Evolutionary conservation across 2,329 filamentous ascomycete species (phyloP), one percentile per base, ranked within the genome.

Genomic region (Exophiala mesophila): DNA sequence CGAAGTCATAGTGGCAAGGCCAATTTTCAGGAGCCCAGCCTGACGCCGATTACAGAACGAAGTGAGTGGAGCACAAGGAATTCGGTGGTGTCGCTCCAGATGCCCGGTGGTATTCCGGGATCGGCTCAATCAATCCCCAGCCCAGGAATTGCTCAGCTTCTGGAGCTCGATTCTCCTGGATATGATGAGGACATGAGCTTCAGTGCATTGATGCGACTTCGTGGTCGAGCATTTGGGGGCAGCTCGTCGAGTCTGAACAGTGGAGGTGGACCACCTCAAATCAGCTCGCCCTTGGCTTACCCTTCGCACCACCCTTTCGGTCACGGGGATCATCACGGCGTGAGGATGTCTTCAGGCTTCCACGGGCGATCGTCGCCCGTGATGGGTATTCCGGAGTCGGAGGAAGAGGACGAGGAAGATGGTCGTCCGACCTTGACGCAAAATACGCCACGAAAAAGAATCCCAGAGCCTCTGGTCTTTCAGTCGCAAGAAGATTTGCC

Each of bases 21-120:
- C 38, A 78, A 82, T 20, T 85, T 85, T 15, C 79, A 84, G 29
- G 90, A 96, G 60, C 90, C 92, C 1, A 96, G 92, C 56, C 69
- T 98, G 35, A 97, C 92, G 1, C 92, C 92, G 4, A 97, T 98
- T 56, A 97, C 90, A 0, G 92, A 97, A 62, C 79, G 89, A 9
- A 94, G 87, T 45, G 92, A 98, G 64, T 96, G 94, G 70, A 95
- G 88, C 30, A 95, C 94, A 45, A 80, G 92, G 32, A 97, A 96
- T 60, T 94, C 86, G 1, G 78, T 94, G 45, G 85, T 94, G 69
- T 87, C 83, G 45, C 69, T 90, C 48, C 72, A 71, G 5, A 66
- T 80, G 21, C 77, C 78, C 32, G 63, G 65, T 2, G 56, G 58
- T 3, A 43, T 53, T 9, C 55, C 62, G 3, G 39, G 68, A 45